These are phyloP conservation scores for Rhinocladiella mackenziei DNA, from an alignment of 2,329 filamentous ascomycete genomes.

Conservation along the genomic window DNA sequence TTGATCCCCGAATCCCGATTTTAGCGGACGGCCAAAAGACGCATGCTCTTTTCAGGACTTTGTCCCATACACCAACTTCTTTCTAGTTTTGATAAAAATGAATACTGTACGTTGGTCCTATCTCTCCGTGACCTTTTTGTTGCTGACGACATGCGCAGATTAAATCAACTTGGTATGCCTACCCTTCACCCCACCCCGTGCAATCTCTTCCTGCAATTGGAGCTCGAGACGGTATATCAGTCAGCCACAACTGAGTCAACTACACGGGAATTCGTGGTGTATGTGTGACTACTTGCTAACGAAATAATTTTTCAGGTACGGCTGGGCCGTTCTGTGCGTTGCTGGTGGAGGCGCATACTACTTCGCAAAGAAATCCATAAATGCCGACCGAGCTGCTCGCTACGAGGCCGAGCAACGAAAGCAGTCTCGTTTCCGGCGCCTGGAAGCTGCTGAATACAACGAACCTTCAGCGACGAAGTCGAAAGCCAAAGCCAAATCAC, in stretches of 20 bases:
- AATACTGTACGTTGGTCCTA: constrained; percentile 47
- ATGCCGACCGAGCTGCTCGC: constrained; percentile 74
- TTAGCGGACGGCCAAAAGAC: not conserved
- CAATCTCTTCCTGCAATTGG: not conserved
- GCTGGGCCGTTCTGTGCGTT: constrained; percentile 84
- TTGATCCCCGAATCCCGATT: not conserved
- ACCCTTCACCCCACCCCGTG: not conserved
- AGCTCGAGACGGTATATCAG: not conserved
- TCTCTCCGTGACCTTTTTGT: not conserved
- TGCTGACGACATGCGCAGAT: constrained; percentile 39
- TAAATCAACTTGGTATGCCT: constrained; percentile 55
- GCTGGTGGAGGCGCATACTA: constrained; percentile 90
- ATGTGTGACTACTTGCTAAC: too few species aligned
- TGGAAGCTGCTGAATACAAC: constrained; percentile 33
- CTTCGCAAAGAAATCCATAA: constrained; percentile 93
- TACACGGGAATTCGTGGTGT: too few species aligned
- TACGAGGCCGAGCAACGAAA: constrained; percentile 67
- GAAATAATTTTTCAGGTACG: too few species aligned
- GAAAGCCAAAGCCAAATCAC: constrained; percentile 24
- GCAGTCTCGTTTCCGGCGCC: constrained; percentile 37
- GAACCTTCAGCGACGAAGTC: constrained; percentile 14
- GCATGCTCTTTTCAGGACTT: not conserved
- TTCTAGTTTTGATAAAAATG: constrained; percentile 37
- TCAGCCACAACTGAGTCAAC: too few species aligned
- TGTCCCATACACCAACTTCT: not conserved